Percentiles rank a stretch among this genome's conserved stretches.
phyloP scores from a whole-genome alignment of 1,139 yeast genomes.

The Protomyces arabidopsidicola region DNA sequence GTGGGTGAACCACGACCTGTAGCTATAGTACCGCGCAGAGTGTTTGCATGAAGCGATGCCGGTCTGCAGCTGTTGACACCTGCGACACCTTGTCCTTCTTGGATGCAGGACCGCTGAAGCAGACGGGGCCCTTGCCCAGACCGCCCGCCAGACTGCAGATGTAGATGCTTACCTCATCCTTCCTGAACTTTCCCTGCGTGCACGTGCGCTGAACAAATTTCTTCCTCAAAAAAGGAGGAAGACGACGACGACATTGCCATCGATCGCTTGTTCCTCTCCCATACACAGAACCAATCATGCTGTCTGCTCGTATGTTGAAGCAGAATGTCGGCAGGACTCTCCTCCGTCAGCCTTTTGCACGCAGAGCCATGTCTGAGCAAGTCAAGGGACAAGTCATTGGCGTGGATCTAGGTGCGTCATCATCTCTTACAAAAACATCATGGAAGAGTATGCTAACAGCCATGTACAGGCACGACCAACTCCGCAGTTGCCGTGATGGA shows the following conservation, averaged over 20 bases:
- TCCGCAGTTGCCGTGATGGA: constrained; percentile 98
- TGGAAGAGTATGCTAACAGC: neutral
- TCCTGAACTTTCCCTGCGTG: too few species aligned
- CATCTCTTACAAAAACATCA: constrained; percentile 31
- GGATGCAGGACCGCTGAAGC: too few species aligned
- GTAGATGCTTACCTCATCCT: too few species aligned
- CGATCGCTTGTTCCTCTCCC: neutral
- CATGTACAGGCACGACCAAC: constrained; percentile 40
- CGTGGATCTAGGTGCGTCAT: constrained; percentile 72
- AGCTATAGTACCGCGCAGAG: too few species aligned
- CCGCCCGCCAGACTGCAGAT: too few species aligned
- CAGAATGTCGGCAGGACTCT: constrained; percentile 13
- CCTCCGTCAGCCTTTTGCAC: constrained; percentile 24
- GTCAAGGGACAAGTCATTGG: constrained; percentile 60
- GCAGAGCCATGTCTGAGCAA: constrained; percentile 26
- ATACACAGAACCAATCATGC: neutral
- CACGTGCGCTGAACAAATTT: neutral
- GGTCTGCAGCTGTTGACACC: too few species aligned
- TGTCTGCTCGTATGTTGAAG: constrained; percentile 15
- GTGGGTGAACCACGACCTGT: too few species aligned
- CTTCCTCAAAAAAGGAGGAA: too few species aligned
- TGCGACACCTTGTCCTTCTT: too few species aligned
- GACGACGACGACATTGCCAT: neutral
- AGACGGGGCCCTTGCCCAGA: too few species aligned
- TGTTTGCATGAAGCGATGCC: too few species aligned